Conservation (phyloP, 768 basidiomycete genomes). For the Gloeopeniophorella convolvens region DNA sequence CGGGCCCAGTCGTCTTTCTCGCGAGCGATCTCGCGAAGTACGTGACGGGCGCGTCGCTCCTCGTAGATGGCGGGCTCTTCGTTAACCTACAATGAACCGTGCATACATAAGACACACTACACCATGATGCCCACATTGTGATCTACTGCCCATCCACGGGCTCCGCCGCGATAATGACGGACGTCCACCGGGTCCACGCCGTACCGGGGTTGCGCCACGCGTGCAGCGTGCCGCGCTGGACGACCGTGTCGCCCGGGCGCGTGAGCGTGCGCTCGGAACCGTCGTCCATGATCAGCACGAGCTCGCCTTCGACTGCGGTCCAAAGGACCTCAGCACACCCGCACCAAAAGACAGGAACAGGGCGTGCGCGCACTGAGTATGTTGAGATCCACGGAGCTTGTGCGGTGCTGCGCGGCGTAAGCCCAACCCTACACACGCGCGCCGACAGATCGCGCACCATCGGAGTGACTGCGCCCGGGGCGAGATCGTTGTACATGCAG, state of each 20-base stretch:
- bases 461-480: too few relatives aligned
- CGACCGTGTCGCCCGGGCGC: conserved; percentile 49
- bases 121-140: not conserved
- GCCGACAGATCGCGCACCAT: too few relatives aligned
- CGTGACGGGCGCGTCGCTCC: conserved; percentile 55
- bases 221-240: conserved; percentile 54
- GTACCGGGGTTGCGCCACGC: conserved; percentile 54
- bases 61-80: conserved; percentile 70
- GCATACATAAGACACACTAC: not conserved
- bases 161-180: conserved; percentile 48
- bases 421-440: conserved; percentile 23
- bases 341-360: not conserved
- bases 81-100: conserved; percentile 57
- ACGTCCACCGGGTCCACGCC: conserved; percentile 46
- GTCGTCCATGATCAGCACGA: conserved; percentile 51
- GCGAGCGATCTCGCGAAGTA: conserved; percentile 67
- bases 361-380: conserved; percentile 48
- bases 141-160: conserved; percentile 44
- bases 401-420: conserved; percentile 34
- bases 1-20: conserved; percentile 69
- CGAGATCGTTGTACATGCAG: too few relatives aligned
- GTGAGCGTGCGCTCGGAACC: conserved; percentile 46
- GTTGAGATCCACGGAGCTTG: conserved; percentile 56
- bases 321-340: not conserved
- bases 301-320: conserved; percentile 47